Base-by-base conservation (phyloP, 202 grass and related monocot species). In the Schoenoplectus tabernaemontani region DNA sequence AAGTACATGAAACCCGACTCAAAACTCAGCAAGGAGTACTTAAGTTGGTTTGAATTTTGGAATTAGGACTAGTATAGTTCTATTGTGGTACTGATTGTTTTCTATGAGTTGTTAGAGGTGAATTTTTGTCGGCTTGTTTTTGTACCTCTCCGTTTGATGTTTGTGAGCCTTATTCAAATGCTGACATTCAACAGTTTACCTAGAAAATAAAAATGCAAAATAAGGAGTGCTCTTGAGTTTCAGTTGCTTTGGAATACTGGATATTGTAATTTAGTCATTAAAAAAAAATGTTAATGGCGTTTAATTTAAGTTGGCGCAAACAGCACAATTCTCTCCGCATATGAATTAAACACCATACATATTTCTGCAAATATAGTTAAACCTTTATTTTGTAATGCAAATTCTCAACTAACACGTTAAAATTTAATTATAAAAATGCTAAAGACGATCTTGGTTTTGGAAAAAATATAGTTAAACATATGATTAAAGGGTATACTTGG, bases 1-100 rank as follows among this genome's bases (percentile, higher is more conserved):
- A 98, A 82, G 57, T 90, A 88, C 0, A 96, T 96, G 93, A 96
- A 96, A 88, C 88, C 88, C 4, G 90, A 96, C 66, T 86, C 90
- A 16, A 96, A 96, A 82, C 88, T 87, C 19, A 92, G 90, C 84
- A 90, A 96, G 83, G 93, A 96, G 53, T 96, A 93, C 71, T 98
- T 94, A 9, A 65, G 22, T 83, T 89, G 33, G 84, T 98, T 80
- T 97, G 88, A 78, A 83, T 78, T 22, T 80, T 79, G 74, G 72
- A 87, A 59, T 44, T 62, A 36, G 86, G 36, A 17, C 76, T 67
- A 3, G 78, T n/a, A n/a, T 79, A 65, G 58, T 87, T 38, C 48
- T 54, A 57, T 76, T 57, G 32, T 32, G 13, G 54, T 24, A 9
- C n/a, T 9, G 22, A 76, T n/a, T 84, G 71, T 46, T 84, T 46